Conservation (phyloP, 306 rosid species). For the Luffa aegyptiaca region DNA sequence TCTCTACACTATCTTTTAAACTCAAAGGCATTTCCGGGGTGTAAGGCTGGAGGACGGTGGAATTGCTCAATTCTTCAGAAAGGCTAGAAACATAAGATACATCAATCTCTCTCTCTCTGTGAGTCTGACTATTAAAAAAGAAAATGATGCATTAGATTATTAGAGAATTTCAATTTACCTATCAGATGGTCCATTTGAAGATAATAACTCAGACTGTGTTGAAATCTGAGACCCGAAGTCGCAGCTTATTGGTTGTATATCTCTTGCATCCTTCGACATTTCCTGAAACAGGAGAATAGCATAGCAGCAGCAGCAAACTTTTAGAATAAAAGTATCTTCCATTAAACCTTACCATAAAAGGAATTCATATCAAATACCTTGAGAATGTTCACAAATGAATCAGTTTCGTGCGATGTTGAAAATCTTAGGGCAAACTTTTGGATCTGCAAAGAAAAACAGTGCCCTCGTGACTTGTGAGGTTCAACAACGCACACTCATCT, state of each 20-base stretch:
- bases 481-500: neutral
- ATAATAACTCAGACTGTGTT: constrained; percentile 49
- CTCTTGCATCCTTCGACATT: constrained; percentile 37
- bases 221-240: constrained; percentile 58
- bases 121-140: neutral
- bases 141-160: neutral
- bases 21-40: constrained; percentile 47
- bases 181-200: constrained; percentile 36
- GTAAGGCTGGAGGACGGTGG: constrained; percentile 28
- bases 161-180: constrained; percentile 25
- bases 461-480: neutral
- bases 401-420: constrained; percentile 45
- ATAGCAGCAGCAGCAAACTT: neutral
- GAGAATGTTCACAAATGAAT: constrained; percentile 40
- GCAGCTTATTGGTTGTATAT: constrained; percentile 31
- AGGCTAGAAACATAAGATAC: constrained; percentile 35
- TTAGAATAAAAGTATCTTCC: neutral
- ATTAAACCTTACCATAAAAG: neutral
- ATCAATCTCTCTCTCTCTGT: neutral
- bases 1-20: constrained; percentile 19
- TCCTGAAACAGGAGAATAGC: constrained; percentile 34
- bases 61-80: constrained; percentile 33
- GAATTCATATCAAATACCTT: constrained; percentile 18
- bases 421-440: constrained; percentile 77
- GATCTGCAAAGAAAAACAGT: constrained; percentile 28